Evolutionary conservation across 306 rosid genomes (phyloP), one percentile per base, ranked within the genome.

Genomic region (Lathyrus aphaca): DNA sequence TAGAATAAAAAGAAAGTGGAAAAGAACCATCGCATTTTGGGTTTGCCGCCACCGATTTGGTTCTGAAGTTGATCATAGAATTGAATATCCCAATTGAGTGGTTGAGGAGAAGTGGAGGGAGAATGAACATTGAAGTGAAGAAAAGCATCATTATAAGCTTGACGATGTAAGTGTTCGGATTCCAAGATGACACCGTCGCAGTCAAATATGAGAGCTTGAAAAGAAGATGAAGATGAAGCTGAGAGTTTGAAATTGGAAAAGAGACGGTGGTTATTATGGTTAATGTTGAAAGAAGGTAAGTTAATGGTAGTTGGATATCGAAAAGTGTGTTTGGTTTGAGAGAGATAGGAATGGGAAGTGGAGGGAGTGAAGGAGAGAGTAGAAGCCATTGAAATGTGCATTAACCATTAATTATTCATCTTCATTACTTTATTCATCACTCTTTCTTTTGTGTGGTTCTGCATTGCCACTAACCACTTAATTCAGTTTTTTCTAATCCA

Each of bases 131-230:
- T 82, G 85, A 94, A 94, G 72, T 88, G 82, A 75, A 80, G 30
- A 50, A 88, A 91, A 16, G 96, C 97, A 25, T 94, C 96, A 66
- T 94, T 94, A 79, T 94, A 90, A 13, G 96, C 98, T 53, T 88
- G 90, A 53, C 90, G 97, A 66, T 94, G 98, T 84, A 94, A 76
- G 85, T 94, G 92, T 82, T 94, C 97, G 5, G 97, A 94, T 66
- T 94, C 96, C 0, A 94, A 89, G 38, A 94, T 90, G 23, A 94
- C 96, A 46, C 95, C 98, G 21, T 94, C 97, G 67, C 97, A 94
- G 84, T 94, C 97, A 56, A 94, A 94, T 42, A 90, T 87, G 19
- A 94, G 84, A 74, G 96, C 98, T 79, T 81, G 80, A 63, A 93
- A 79, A 15, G 91, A 48, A 29, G 84, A 64, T 3, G 80, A 19